These are phyloP conservation scores for Ascochyta pisi DNA, from an alignment of 2,329 filamentous ascomycete genomes.

Conservation along the genomic window DNA sequence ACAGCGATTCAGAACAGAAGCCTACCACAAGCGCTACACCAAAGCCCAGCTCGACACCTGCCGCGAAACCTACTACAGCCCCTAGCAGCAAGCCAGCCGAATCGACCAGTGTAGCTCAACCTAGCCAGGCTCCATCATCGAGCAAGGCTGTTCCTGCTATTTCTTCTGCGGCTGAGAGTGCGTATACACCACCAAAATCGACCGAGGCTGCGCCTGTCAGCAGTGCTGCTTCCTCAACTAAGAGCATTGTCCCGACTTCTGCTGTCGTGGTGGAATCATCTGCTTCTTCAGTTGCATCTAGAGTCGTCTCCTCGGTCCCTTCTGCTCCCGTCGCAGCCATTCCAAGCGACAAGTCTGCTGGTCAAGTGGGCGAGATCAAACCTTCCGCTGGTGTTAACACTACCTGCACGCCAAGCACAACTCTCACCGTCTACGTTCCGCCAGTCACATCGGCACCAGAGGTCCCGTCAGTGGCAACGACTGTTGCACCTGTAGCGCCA, in stretches of 20 bases:
- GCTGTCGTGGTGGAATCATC: conserved; percentile 4
- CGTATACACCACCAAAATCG: conserved; percentile 12
- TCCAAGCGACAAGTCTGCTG: conserved; percentile 22
- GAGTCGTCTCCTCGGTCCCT: conserved; percentile 2
- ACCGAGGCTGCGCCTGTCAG: conserved; percentile 11
- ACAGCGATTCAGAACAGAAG: conserved; percentile 27
- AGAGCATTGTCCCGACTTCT: conserved; percentile 4
- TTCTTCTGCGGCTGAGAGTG: conserved; percentile 13
- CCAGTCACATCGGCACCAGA: conserved; percentile 15
- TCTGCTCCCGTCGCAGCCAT: conserved; percentile 7
- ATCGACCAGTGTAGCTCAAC: conserved; percentile 15
- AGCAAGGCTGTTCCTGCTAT: conserved; percentile 8
- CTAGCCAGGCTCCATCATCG: not conserved
- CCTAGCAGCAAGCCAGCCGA: conserved; percentile 7
- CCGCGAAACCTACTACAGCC: conserved; percentile 7
- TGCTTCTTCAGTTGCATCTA: conserved; percentile 7
- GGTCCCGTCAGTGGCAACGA: conserved; percentile 11
- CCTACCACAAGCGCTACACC: conserved; percentile 23
- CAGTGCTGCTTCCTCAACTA: conserved; percentile 14
- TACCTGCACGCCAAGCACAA: conserved; percentile 34
- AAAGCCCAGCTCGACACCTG: conserved; percentile 26
- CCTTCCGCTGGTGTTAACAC: conserved; percentile 13
- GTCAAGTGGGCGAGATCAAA: conserved; percentile 19
- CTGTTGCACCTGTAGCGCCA: conserved; percentile 16
- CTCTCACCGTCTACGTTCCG: conserved; percentile 36